Evolutionary conservation across 129 eudicot genomes (phyloP), one percentile per base, ranked within the genome.

Genomic region (Flaveria ramosissima): DNA sequence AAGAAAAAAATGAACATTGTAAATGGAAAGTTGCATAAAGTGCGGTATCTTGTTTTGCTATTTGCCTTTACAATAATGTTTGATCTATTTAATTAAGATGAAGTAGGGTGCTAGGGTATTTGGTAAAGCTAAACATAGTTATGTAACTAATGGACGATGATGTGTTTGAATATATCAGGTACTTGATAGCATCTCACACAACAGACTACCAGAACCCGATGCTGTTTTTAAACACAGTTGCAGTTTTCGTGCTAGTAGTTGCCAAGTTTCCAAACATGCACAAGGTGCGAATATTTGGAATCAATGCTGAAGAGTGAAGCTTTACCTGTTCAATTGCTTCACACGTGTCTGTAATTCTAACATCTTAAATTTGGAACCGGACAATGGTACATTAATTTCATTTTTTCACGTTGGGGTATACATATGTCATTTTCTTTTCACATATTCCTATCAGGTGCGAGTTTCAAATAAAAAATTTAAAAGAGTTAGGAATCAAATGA

Each of bases 191-290:
- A 32, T 93, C 98, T 17, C 98, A 90, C 80, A 93, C 96, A 5
- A 93, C 98, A 23, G 92, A 92, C 64, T 92, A 92, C 77, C 95
- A 92, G 76, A 85, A 92, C 68, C 96, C 98, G 0, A 92, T 92
- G 98, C 96, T 92, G 57, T 80, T 90, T 53, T 69, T 92, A 67
- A 93, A 93, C 83, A 90, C 98, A 2, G 39, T 88, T 24, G 98
- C 96, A 4, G 98, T 93, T 48, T 88, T 93, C 19, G 83, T 93
- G 74, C 79, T 90, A 67, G 97, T 93, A 24, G 92, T 93, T 73
- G 98, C 98, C 74, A 93, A 93, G 87, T 93, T 93, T 70, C 98
- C 96, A 0, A 73, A 87, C 81, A 90, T 93, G 98, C 98, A 93
- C 86, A 93, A 91, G 81, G 98, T 93, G 61, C 96, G 98, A 9